These are phyloP conservation scores for Maudiozyma barnettii DNA, from an alignment of 805 yeast species.

Conservation along the genomic window DNA sequence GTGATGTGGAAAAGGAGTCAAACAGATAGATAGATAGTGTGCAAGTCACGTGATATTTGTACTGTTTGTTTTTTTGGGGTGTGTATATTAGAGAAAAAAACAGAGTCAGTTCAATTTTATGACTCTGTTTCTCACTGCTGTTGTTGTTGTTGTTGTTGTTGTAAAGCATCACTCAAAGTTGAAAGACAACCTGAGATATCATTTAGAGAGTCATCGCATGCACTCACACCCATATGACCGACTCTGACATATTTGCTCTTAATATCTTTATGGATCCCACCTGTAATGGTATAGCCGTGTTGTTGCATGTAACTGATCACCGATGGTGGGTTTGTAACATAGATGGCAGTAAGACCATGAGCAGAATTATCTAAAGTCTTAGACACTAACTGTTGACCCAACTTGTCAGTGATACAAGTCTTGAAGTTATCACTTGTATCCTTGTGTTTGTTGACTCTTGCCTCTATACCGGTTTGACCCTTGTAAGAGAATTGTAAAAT, in stretches of 20 bases:
- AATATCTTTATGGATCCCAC: slow-evolving; percentile 79
- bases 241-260: slow-evolving; percentile 79
- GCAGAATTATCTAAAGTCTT: slow-evolving; percentile 39
- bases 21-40: too few relatives aligned
- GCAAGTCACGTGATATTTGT: neutral
- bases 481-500: slow-evolving; percentile 39
- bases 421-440: slow-evolving; percentile 59
- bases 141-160: neutral
- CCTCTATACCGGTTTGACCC: slow-evolving; percentile 35
- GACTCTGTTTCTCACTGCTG: neutral
- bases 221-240: slow-evolving; percentile 92
- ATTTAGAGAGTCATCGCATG: slow-evolving; percentile 43
- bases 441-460: slow-evolving; percentile 55
- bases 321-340: slow-evolving; percentile 60
- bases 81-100: too few relatives aligned
- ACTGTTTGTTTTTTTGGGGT: neutral
- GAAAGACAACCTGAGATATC: slow-evolving; percentile 35
- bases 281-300: slow-evolving; percentile 74
- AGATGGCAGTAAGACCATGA: slow-evolving; percentile 77
- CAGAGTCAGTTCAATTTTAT: neutral
- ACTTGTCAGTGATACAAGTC: slow-evolving; percentile 36
- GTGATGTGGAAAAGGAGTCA: neutral
- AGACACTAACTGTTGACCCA: slow-evolving; percentile 68
- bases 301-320: slow-evolving; percentile 46
- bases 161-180: neutral